A percentile compares a stretch with the other conserved stretches of the same genome.
Conservation (phyloP, 139 green algal genomes). For the Deuterostichococcus epilithicus region DNA sequence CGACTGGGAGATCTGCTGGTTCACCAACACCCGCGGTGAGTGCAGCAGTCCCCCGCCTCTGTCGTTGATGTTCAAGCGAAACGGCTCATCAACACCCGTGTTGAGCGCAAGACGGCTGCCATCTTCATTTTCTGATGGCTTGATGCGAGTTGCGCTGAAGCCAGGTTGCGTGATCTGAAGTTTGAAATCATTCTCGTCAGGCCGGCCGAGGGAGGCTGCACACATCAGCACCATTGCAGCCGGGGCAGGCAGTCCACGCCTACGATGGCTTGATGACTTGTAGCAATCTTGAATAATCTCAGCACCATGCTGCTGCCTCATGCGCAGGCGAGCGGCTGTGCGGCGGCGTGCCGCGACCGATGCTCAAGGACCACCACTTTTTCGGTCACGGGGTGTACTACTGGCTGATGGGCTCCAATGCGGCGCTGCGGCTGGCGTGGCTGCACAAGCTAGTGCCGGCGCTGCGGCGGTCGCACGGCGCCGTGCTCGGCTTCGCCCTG, state of each 20-base stretch:
- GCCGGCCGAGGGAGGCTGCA: too few species aligned
- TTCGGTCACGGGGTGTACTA: constrained; percentile 38
- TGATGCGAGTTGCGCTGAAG: too few species aligned
- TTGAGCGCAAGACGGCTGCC: too few species aligned
- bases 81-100: too few species aligned
- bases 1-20: constrained; percentile 90
- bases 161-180: too few species aligned
- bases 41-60: not conserved
- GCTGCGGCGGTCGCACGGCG: constrained; percentile 48
- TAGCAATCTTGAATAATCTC: too few species aligned
- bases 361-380: constrained; percentile 38
- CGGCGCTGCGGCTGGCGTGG: constrained; percentile 78
- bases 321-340: constrained; percentile 14
- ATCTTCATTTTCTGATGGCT: too few species aligned
- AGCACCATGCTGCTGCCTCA: not conserved
- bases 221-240: too few species aligned
- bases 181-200: too few species aligned
- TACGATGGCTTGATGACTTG: too few species aligned
- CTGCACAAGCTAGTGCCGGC: constrained; percentile 84
- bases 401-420: constrained; percentile 72
- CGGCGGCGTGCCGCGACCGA: constrained; percentile 19
- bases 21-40: constrained; percentile 24
- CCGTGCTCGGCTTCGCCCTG: constrained; percentile 57
- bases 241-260: too few species aligned
- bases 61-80: too few species aligned